phyloP scores from a whole-genome alignment of 768 basidiomycete genomes.

The Mrakia hoshinonis region DNA sequence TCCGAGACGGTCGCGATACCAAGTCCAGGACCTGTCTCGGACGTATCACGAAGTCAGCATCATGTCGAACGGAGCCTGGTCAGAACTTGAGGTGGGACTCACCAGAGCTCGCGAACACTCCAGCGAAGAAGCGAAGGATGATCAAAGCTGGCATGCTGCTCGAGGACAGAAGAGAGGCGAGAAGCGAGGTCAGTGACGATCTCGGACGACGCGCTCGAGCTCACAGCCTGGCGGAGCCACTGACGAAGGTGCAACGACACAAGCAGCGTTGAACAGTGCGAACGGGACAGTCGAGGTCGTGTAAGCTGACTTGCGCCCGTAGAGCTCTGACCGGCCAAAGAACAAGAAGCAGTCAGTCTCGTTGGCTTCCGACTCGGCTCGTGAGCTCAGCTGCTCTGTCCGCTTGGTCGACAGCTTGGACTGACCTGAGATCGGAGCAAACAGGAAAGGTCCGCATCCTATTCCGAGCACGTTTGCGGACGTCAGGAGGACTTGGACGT shows the following conservation, averaged over 20 bases:
- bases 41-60: background rate
- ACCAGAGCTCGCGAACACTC: conserved; percentile 18
- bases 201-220: no score
- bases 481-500: conserved; percentile 7
- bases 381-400: no score
- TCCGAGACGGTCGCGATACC: conserved; percentile 23
- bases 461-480: conserved; percentile 17
- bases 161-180: background rate
- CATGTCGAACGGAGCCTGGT: no score
- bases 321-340: conserved; percentile 24
- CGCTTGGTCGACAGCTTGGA: background rate
- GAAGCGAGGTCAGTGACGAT: background rate
- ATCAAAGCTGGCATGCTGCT: conserved; percentile 16
- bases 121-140: conserved; percentile 27
- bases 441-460: conserved; percentile 25
- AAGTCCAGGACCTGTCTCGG: conserved; percentile 1
- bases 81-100: no score
- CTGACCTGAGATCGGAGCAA: conserved; percentile 5
- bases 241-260: conserved; percentile 12
- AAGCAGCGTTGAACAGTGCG: conserved; percentile 18
- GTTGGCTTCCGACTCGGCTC: no score
- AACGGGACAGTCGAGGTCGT: conserved; percentile 20
- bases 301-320: conserved; percentile 22
- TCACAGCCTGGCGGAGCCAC: background rate
- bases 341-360: no score